Conservation (phyloP, 768 basidiomycete species). For the Strobilomyces echinocephalus region DNA sequence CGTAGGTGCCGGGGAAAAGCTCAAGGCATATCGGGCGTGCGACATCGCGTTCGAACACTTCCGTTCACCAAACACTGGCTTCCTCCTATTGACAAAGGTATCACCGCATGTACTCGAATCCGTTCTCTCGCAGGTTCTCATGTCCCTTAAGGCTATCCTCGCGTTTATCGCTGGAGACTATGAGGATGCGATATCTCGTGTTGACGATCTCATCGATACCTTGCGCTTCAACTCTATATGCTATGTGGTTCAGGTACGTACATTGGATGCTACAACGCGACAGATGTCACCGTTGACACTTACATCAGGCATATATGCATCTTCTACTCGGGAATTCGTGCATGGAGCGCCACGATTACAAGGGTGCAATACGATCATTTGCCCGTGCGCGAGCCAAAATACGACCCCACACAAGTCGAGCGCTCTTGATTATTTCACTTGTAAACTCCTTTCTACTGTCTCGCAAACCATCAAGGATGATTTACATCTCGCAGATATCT, state of each 20-base stretch:
- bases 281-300: background rate
- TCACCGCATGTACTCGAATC: no score
- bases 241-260: background rate
- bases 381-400: background rate
- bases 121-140: no score
- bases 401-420: background rate
- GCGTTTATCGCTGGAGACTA: background rate
- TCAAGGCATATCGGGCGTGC: no score
- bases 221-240: background rate
- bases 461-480: background rate
- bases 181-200: background rate
- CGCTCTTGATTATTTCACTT: background rate
- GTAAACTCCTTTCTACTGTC: background rate
- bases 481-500: background rate
- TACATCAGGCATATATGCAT: background rate
- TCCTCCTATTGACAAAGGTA: no score
- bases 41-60: no score
- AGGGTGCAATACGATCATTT: background rate
- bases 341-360: background rate
- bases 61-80: no score
- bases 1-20: no score
- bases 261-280: background rate
- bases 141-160: background rate
- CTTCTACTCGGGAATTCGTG: background rate
- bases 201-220: background rate